These are phyloP conservation scores for Sphaerobolus stellatus DNA, from an alignment of 1,284 basidiomycete species.

Conservation along the genomic window DNA sequence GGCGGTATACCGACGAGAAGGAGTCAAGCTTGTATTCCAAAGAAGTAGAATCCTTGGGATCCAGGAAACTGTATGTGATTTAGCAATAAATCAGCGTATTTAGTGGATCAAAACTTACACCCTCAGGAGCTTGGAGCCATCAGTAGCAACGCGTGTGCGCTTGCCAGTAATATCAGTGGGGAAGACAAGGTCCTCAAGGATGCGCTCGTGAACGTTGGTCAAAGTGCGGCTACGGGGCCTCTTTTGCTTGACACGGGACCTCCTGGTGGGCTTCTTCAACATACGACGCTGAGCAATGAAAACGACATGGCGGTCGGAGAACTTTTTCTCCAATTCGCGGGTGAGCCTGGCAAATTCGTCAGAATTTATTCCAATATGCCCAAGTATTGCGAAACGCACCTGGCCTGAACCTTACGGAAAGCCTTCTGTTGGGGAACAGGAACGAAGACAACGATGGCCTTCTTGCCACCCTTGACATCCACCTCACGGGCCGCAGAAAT, in stretches of 20 bases:
- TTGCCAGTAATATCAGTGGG: conserved; percentile 99
- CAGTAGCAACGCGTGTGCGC: conserved; percentile 88
- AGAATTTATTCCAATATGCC: neutral
- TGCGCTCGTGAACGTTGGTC: conserved; percentile 96
- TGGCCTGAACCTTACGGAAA: conserved; percentile 97
- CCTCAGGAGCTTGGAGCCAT: conserved; percentile 91
- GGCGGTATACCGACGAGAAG: conserved; percentile 93
- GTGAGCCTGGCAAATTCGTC: conserved; percentile 68
- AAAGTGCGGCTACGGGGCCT: conserved; percentile 96
- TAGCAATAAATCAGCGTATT: conserved; percentile 12
- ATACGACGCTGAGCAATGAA: conserved; percentile 99
- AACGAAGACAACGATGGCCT: conserved; percentile 98
- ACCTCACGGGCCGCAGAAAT: conserved; percentile 98
- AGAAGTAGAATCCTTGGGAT: conserved; percentile 97
- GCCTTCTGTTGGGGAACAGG: conserved; percentile 98
- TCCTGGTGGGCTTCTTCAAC: conserved; percentile 96
- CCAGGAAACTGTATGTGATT: conserved; percentile 74
- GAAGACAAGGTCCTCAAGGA: conserved; percentile 98
- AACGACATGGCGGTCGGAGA: conserved; percentile 97
- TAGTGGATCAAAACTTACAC: conserved; percentile 64
- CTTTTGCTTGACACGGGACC: conserved; percentile 92
- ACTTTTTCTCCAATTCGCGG: conserved; percentile 99
- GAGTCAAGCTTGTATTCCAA: conserved; percentile 99
- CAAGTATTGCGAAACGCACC: conserved; percentile 57
- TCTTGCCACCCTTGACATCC: conserved; percentile 99